Evolutionary conservation across 805 yeast species (phyloP), one percentile per base, ranked within the genome.

Genomic region (Saturnispora zaruensis): DNA sequence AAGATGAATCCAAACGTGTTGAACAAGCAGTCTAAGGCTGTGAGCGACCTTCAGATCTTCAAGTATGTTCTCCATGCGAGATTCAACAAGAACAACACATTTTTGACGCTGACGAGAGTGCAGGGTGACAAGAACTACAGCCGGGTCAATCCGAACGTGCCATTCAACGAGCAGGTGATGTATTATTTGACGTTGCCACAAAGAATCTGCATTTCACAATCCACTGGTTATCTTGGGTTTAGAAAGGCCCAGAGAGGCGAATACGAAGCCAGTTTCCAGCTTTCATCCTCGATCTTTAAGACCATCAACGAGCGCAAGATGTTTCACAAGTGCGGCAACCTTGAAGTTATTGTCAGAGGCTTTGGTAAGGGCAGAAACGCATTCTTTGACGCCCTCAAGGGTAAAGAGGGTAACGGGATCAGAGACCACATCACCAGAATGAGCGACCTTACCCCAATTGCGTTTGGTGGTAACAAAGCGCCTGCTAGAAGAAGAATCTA

Each of bases 341-440:
- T 91, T 25, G 97, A 91, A 66, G 66, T 91, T 41, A 79, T 87
- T 20, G 71, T 89, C 59, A 81, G 82, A 57, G 87, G 87, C 57
- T 88, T 84, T 58, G 96, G 96, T 48, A 86, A 86, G 62, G 96
- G 96, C 40, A 79, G 97, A 66, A 81, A 79, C 53, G 96, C 96
- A 1, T 90, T 93, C 57, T 69, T 81, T 50, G 82, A 81, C 48
- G 96, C 95, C 2, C 75, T 91, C 56, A 79, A 79, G 59, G 96
- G 97, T 58, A 86, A 85, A 63, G 98, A 91, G 71, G 97, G 97
- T 48, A 68, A 74, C 40, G 67, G 72, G 30, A 72, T 93, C 37
- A 77, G 87, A 62, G 74, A 76, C n/a, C 72, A 77, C 49, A 76
- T 93, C 36, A 75, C 77, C 32, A 79, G 89, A 59, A 70, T 91